Evolutionary conservation across 768 basidiomycete species (phyloP).

Genomic region (Mycena rebaudengoi): DNA sequence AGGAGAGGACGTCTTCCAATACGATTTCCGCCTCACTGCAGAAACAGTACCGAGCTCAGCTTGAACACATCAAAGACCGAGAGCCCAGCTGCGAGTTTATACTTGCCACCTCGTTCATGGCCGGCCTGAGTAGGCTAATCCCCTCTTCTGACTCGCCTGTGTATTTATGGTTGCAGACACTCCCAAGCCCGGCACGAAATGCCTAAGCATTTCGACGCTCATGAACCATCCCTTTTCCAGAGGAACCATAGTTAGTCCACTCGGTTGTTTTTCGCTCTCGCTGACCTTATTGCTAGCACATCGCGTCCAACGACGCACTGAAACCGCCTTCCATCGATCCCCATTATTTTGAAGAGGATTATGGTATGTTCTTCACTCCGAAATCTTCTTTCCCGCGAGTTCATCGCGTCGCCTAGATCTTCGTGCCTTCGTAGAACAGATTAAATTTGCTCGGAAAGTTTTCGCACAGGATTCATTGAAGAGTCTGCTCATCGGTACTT

Average conservation of each 20-base stretch:
- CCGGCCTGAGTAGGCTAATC: conserved; percentile 28
- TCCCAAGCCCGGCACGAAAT: neutral
- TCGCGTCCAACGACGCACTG: conserved; percentile 25
- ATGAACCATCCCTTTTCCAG: neutral
- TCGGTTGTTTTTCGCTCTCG: no score
- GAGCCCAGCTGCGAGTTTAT: conserved; percentile 19
- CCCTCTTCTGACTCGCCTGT: neutral
- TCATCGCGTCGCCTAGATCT: conserved; percentile 29
- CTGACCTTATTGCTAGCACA: conserved; percentile 9
- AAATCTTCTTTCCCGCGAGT: neutral
- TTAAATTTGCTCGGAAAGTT: conserved; percentile 29
- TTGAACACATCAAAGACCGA: conserved; percentile 29
- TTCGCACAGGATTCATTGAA: conserved; percentile 26
- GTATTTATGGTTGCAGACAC: neutral
- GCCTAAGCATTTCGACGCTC: neutral
- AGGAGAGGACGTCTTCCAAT: neutral
- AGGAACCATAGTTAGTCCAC: neutral
- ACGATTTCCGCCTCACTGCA: conserved; percentile 27
- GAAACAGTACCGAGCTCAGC: conserved; percentile 43
- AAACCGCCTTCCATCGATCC: conserved; percentile 31
- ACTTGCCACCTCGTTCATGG: conserved; percentile 1
- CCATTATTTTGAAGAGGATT: conserved; percentile 32
- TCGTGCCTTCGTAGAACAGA: conserved; percentile 28
- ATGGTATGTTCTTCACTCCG: neutral
- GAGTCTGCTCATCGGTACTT: conserved; percentile 13